phyloP scores from a whole-genome alignment of 345 rosid genomes.

The Euclidium syriacum region DNA sequence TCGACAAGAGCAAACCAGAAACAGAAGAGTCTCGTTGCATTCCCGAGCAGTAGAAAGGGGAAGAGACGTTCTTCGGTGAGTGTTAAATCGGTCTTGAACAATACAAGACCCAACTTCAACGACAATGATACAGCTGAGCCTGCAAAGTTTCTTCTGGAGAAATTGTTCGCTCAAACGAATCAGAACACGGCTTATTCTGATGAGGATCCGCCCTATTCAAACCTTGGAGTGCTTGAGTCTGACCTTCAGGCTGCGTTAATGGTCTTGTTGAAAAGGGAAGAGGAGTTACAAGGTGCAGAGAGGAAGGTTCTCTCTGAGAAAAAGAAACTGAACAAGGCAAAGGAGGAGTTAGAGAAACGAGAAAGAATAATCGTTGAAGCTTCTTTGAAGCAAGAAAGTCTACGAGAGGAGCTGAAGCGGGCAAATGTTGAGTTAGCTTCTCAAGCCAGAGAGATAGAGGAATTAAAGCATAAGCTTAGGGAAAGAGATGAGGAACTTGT shows the following conservation, averaged over 20 bases:
- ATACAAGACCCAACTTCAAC: conserved; percentile 34
- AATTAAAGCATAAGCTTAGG: conserved; percentile 46
- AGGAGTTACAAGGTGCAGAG: conserved; percentile 56
- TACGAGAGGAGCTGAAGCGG: conserved; percentile 53
- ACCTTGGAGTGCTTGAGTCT: conserved; percentile 54
- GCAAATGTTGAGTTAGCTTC: conserved; percentile 53
- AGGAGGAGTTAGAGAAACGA: conserved; percentile 46
- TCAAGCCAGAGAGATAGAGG: conserved; percentile 66
- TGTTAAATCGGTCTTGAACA: conserved; percentile 39
- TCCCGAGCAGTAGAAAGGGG: conserved; percentile 12
- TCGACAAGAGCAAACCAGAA: conserved; percentile 33
- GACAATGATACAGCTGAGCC: conserved; percentile 51
- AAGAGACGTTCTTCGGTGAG: conserved; percentile 17
- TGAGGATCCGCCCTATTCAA: conserved; percentile 20
- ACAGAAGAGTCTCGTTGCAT: conserved; percentile 26
- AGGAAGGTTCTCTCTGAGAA: conserved; percentile 51
- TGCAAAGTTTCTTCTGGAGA: conserved; percentile 54
- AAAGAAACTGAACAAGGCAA: conserved; percentile 40
- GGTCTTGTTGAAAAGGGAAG: conserved; percentile 66
- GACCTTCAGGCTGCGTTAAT: conserved; percentile 60
- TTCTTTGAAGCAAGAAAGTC: conserved; percentile 45
- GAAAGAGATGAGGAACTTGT: conserved; percentile 50
- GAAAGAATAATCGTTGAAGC: conserved; percentile 47
- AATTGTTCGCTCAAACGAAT: conserved; percentile 49
- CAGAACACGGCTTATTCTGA: conserved; percentile 28